Evolutionary conservation across 129 eudicot genomes (phyloP), one percentile per base, ranked within the genome.

Genomic region (Flaveria trinervia): DNA sequence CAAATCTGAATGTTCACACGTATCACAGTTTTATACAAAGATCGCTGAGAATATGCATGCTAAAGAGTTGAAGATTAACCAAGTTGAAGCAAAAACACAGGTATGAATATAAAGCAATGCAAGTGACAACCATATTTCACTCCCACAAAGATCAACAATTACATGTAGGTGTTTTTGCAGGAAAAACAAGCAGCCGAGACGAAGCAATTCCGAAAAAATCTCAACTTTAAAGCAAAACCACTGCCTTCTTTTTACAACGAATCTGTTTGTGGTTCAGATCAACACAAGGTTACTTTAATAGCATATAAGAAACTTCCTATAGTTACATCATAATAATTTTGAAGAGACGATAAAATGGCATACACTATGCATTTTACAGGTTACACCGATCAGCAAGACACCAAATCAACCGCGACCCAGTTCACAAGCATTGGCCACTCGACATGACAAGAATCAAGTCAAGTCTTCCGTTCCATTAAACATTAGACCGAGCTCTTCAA

Each of bases 161-260:
- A 30, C 23, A 13, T 73, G 39, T 33, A 17, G 11, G 23, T 28
- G 45, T 75, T 7, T 64, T 77, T 85, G 44, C 85, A 92, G 96
- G 88, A 88, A 82, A 90, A 85, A 83, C 75, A 33, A 28, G 81
- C 79, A 78, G 86, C 89, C 22, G 91, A 88, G 77, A 73, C 82
- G 28, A 93, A 87, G 76, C 89, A 86, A 72, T 71, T 87, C n/a
- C 76, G 90, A 68, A 80, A 55, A 85, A 88, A 85, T 75, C 89
- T 89, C 44, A 87, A 83, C 73, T 88, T 93, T 71, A 90, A 87
- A 86, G 97, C 92, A 75, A 88, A 71, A 72, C 97, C 98, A 13
- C 80, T 92, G 86, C 93, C 96, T 83, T 81, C 92, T 41, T 92
- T 92, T 52, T 88, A 92, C 82, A 87, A 72, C 55, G 80, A 67